Base-by-base conservation (phyloP, 78 protist species). In the Dictyostelium purpureum region DNA sequence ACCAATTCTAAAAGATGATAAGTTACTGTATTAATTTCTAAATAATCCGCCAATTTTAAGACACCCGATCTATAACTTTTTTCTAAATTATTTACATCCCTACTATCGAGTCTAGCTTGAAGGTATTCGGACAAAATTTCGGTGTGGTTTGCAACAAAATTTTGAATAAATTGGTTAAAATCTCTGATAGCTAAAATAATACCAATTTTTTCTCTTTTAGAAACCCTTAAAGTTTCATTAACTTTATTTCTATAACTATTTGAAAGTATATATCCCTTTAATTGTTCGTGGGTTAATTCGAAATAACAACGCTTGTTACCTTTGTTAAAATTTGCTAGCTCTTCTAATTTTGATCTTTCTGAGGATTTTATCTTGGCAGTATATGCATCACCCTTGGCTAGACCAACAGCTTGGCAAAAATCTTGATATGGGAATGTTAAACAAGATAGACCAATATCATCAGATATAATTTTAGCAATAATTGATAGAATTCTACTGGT, bases 211-310 rank as follows among this genome's bases (percentile, higher is more conserved):
- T 63, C 33, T 26, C 42, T 63, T 63, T 63, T 63, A 16, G n/a
- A 63, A 14, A 9, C 9, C 26, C 33, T 11, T 26, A 26, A 28
- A 57, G 21, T 0, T 12, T 31, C 9, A 33, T 40, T 69, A 19
- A 69, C 6, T n/a, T 40, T 33, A 9, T 40, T 24, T n/a, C 54
- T 35, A 11, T 69, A 69, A 16, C 40, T 51, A 2, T 2, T 10
- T 19, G 47, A 40, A 10, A 69, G 14, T 31, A 69, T 69, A 69
- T 69, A 69, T 18, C 40, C 76, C n/a, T 69, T 69, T n/a, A 69
- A 69, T 69, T 69, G 76, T 40, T 69, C 76, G 6, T 31, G 35
- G 10, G 76, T 38, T 28, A 69, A 31, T 40, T 35, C 28, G 33
- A 69, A 69, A n/a, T 54, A 24, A 54, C 6, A 0, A 54, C 24